phyloP scores from a whole-genome alignment of 495 filamentous ascomycete genomes.

The Penicillium subrubescens region DNA sequence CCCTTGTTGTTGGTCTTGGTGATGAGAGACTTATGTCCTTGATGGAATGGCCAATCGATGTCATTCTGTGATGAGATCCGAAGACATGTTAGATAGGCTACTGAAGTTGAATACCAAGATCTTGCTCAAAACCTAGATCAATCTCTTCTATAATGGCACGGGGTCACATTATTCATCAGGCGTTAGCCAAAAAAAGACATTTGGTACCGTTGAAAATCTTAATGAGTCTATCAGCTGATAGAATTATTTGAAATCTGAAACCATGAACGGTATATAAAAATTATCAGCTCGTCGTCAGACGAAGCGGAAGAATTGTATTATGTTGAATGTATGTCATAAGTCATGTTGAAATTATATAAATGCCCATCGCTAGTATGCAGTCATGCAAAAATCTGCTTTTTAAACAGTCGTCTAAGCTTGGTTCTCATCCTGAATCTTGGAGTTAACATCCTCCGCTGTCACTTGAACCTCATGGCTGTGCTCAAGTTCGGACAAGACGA shows the following conservation, averaged over 20 bases:
- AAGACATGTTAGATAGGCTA: neutral
- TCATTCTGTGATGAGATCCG: neutral
- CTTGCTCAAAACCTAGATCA: too few relatives aligned
- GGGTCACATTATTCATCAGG: too few relatives aligned
- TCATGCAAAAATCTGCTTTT: neutral
- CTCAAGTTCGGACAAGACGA: slow-evolving; percentile 35
- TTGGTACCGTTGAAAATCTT: neutral
- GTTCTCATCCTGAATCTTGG: neutral
- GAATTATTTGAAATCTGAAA: neutral
- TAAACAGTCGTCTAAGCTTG: neutral
- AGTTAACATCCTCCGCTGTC: slow-evolving; percentile 23
- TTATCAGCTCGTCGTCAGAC: neutral
- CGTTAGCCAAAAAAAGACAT: too few relatives aligned
- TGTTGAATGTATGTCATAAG: slow-evolving; percentile 8
- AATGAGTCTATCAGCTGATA: neutral
- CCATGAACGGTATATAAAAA: neutral
- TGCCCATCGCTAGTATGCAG: neutral
- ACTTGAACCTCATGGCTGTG: slow-evolving; percentile 38
- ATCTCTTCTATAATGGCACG: too few relatives aligned
- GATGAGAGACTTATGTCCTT: slow-evolving; percentile 5
- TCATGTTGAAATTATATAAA: slow-evolving; percentile 8
- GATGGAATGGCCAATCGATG: slow-evolving; percentile 22
- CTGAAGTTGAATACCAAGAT: neutral
- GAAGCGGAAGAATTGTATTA: neutral
- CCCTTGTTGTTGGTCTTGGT: slow-evolving; percentile 2